phyloP scores from a whole-genome alignment of 2,329 filamentous ascomycete genomes.

The Talaromyces sp. region DNA sequence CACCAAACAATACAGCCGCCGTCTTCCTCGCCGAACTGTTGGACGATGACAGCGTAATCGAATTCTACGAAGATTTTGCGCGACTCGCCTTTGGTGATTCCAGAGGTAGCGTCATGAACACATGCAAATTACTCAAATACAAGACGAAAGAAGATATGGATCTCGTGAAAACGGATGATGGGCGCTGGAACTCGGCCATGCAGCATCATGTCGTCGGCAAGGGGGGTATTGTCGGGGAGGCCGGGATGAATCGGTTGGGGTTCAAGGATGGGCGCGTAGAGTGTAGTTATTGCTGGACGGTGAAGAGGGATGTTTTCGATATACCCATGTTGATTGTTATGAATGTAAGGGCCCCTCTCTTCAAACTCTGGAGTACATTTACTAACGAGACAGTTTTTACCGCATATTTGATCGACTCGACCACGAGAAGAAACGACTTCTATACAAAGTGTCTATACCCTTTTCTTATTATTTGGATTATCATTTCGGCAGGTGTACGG shows the following conservation, averaged over 20 bases:
- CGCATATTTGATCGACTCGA: constrained; percentile 41
- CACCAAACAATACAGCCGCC: constrained; percentile 59
- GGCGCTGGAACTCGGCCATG: constrained; percentile 39
- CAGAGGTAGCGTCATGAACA: constrained; percentile 76
- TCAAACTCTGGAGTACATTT: background rate
- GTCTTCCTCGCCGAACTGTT: constrained; percentile 90
- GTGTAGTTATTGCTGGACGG: constrained; percentile 94
- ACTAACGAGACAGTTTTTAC: constrained; percentile 37
- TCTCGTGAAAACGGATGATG: constrained; percentile 44
- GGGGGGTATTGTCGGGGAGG: constrained; percentile 47
- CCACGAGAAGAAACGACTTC: background rate
- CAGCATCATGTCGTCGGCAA: constrained; percentile 35
- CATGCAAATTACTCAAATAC: constrained; percentile 87
- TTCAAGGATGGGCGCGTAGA: constrained; percentile 86
- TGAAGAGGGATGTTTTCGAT: constrained; percentile 95
- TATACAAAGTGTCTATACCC: constrained; percentile 1
- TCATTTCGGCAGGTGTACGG: constrained; percentile 3
- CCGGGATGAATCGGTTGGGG: constrained; percentile 75
- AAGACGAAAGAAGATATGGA: constrained; percentile 63
- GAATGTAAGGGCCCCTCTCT: constrained; percentile 68
- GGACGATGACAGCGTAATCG: constrained; percentile 87
- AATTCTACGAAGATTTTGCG: constrained; percentile 95
- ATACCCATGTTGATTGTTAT: constrained; percentile 98
- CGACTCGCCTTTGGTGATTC: constrained; percentile 90
- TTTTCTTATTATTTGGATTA: background rate